Evolutionary conservation across 805 yeast species (phyloP).

Genomic region (Kregervanrija fluxuum): DNA sequence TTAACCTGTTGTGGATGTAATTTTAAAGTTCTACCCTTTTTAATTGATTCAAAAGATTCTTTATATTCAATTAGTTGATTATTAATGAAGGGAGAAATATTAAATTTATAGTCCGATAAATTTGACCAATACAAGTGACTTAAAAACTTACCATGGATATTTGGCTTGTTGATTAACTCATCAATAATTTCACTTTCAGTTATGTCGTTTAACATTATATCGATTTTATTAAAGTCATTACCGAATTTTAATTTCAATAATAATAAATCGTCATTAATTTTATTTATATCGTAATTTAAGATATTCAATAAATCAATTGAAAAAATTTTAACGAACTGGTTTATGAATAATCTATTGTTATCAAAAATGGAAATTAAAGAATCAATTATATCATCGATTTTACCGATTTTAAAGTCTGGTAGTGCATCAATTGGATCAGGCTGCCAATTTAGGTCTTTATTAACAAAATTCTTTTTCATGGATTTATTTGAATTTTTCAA

Average conservation of each 20-base stretch:
- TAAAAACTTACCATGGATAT: constrained; percentile 52
- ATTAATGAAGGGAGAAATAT: constrained; percentile 41
- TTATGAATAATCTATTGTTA: constrained; percentile 55
- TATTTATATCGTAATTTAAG: constrained; percentile 32
- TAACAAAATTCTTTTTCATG: constrained; percentile 27
- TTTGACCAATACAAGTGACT: constrained; percentile 83
- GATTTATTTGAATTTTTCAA: constrained; percentile 24
- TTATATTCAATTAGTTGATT: constrained; percentile 36
- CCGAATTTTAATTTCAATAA: constrained; percentile 60
- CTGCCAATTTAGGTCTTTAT: constrained; percentile 52
- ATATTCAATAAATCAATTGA: constrained; percentile 47
- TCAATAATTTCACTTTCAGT: constrained; percentile 46
- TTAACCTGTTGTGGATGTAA: constrained; percentile 54
- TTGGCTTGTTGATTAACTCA: constrained; percentile 5
- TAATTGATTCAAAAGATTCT: constrained; percentile 32
- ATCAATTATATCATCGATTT: constrained; percentile 61
- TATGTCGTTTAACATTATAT: constrained; percentile 79
- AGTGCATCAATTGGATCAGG: constrained; percentile 90
- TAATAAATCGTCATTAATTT: constrained; percentile 37
- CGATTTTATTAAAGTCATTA: constrained; percentile 55
- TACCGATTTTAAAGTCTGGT: constrained; percentile 66
- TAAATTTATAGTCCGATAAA: constrained; percentile 35
- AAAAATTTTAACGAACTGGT: constrained; percentile 56
- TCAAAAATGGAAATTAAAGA: constrained; percentile 68
- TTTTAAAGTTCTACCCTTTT: constrained; percentile 52